Base-by-base conservation (phyloP, 1,139 yeast genomes). In the Hansenula sp. region DNA sequence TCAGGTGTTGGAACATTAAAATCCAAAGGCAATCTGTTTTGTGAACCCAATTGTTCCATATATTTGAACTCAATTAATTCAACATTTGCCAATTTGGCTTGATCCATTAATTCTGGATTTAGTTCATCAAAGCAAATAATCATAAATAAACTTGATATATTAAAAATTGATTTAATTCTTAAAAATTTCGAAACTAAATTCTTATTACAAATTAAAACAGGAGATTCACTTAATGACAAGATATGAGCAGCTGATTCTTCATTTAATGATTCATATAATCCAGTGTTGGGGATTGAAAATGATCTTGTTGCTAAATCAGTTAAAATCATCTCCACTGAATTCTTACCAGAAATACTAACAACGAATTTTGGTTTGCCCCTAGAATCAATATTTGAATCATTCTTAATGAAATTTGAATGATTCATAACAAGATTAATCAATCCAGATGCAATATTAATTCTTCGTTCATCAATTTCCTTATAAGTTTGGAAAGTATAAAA, bases 211-310 rank as follows among this genome's bases (percentile, higher is more conserved):
- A 81, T 65, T 13, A 79, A 61, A 2, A 81, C 71, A 1, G 85
- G 84, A 15, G 77, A 62, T 48, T 77, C 74, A 5, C 84, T 77
- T 43, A 77, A 54, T 36, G 70, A 69, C 61, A 81, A 62, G 49
- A 81, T 81, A 59, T 79, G 77, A 50, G 70, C 71, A 4, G 84
- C 72, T 9, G 86, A 70, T 19, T 72, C 74, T 1, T 77, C 72
- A 2, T 87, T 88, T 55, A 81, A 64, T 5, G 86, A 79, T 47
- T 81, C 83, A 59, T 81, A 81, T 40, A 81, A 63, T 2, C 45
- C 46, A 85, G 76, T 11, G 84, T 81, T 49, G 71, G 70, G 31
- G 80, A 66, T 36, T 81, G 56, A 7, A 76, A 67, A 54, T 74
- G 76, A 12, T 27, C 72, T 67, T 50, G 81, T 76, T 0, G 85